A percentile compares a stretch with the other conserved stretches of the same genome.
Evolutionary conservation across 176 grass and related monocot species (phyloP).

Genomic region (Raddia distichophylla): DNA sequence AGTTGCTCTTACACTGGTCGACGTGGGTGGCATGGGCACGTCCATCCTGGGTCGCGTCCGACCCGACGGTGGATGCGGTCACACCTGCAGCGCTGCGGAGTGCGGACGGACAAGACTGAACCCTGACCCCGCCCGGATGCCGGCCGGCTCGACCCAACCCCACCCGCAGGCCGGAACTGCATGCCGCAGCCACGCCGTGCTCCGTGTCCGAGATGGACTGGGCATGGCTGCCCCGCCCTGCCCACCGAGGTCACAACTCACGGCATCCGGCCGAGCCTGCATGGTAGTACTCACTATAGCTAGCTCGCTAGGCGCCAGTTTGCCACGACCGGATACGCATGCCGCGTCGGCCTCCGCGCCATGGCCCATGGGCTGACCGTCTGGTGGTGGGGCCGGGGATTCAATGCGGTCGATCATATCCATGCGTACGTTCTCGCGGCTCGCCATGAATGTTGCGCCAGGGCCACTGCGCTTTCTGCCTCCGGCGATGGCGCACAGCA

Average conservation of each 20-base stretch:
- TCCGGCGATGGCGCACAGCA: too few species aligned
- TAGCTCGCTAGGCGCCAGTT: background rate
- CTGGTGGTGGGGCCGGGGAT: too few species aligned
- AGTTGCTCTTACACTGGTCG: too few species aligned
- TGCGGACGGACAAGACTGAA: conserved; percentile 6
- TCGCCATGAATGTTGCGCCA: too few species aligned
- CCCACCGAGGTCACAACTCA: background rate
- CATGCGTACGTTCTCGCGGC: too few species aligned
- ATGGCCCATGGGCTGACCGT: too few species aligned
- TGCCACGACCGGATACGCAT: background rate
- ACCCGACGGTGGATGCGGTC: background rate
- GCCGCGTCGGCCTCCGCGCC: too few species aligned
- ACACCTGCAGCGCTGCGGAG: background rate
- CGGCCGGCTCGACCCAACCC: background rate
- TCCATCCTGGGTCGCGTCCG: too few species aligned
- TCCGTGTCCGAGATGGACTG: background rate
- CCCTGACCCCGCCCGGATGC: background rate
- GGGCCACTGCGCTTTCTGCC: too few species aligned
- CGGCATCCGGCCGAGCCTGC: background rate
- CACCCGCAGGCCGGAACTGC: background rate
- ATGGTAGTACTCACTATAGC: too few species aligned
- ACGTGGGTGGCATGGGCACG: background rate
- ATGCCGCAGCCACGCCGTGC: background rate
- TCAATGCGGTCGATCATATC: too few species aligned
- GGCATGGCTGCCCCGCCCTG: background rate